phyloP scores from a whole-genome alignment of 2,329 filamentous ascomycete species.

The Didymella pinodella region DNA sequence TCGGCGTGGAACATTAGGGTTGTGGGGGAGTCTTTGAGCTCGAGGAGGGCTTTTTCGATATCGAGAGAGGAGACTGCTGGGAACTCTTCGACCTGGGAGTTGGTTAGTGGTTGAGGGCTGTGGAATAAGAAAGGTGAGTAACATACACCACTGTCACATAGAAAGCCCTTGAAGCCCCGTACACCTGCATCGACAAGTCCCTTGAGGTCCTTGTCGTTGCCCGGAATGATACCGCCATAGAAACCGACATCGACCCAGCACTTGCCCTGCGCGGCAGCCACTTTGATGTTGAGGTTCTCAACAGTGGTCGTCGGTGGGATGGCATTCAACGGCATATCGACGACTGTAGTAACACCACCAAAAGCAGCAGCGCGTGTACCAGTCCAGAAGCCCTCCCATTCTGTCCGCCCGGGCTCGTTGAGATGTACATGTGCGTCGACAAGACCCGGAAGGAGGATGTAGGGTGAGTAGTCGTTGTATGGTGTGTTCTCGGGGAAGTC shows the following conservation, averaged over 20 bases:
- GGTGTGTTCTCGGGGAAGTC: slow-evolving; percentile 75
- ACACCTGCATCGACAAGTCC: slow-evolving; percentile 85
- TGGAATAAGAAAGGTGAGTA: no score
- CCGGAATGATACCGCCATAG: slow-evolving; percentile 93
- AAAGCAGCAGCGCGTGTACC: slow-evolving; percentile 93
- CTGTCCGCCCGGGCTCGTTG: slow-evolving; percentile 94
- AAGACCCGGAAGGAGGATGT: slow-evolving; percentile 85
- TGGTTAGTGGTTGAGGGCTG: background rate
- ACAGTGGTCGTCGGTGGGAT: slow-evolving; percentile 96
- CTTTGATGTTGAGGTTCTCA: slow-evolving; percentile 80
- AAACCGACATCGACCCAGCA: slow-evolving; percentile 99
- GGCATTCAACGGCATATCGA: slow-evolving; percentile 98
- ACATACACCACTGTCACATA: slow-evolving; percentile 94
- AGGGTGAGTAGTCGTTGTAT: slow-evolving; percentile 85
- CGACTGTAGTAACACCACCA: slow-evolving; percentile 92
- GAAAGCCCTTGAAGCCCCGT: slow-evolving; percentile 94
- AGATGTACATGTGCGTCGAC: slow-evolving; percentile 98
- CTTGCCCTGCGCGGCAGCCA: slow-evolving; percentile 81
- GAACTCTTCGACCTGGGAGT: slow-evolving; percentile 84
- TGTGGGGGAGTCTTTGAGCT: slow-evolving; percentile 80
- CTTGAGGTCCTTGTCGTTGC: slow-evolving; percentile 81
- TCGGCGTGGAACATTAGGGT: slow-evolving; percentile 99
- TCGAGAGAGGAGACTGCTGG: slow-evolving; percentile 85
- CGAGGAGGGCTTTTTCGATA: slow-evolving; percentile 79
- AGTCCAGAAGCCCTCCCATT: slow-evolving; percentile 98